A percentile compares a stretch with the other conserved stretches of the same genome.
Conservation (phyloP, 139 green algal genomes). For the Micromonas pusilla region DNA sequence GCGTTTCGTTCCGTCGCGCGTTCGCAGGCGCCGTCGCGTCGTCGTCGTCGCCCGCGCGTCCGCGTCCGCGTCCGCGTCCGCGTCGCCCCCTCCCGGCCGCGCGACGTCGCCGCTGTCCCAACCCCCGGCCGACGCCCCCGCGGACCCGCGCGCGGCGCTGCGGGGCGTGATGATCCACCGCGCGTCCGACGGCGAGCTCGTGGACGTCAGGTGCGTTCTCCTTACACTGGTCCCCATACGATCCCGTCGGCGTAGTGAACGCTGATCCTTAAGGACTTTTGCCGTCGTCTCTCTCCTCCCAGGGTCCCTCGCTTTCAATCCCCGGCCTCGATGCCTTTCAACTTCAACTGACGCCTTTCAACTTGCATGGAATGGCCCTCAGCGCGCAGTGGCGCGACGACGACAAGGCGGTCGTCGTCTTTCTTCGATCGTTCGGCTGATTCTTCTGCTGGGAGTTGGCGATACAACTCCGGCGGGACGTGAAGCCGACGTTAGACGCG, state of each 20-base stretch:
- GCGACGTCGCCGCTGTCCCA: neutral
- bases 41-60: too few species aligned
- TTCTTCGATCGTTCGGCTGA: conserved; percentile 67
- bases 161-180: neutral
- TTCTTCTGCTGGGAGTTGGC: conserved; percentile 73
- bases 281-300: neutral
- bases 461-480: conserved; percentile 58
- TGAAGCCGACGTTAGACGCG: conserved; percentile 62
- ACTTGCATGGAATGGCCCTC: neutral
- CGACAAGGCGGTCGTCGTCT: conserved; percentile 53
- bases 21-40: too few species aligned
- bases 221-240: too few species aligned
- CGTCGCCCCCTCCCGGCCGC: too few species aligned
- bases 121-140: neutral
- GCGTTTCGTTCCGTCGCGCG: too few species aligned
- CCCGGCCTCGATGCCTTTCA: too few species aligned
- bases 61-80: too few species aligned
- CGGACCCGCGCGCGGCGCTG: neutral
- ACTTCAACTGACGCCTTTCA: neutral
- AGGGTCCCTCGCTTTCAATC: neutral
- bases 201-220: too few species aligned
- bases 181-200: neutral
- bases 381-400: too few species aligned
- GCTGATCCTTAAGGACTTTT: too few species aligned
- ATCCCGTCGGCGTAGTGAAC: too few species aligned